Conservation (phyloP, 2,329 filamentous ascomycete species). For the Aspergillus puulaauensis region DNA sequence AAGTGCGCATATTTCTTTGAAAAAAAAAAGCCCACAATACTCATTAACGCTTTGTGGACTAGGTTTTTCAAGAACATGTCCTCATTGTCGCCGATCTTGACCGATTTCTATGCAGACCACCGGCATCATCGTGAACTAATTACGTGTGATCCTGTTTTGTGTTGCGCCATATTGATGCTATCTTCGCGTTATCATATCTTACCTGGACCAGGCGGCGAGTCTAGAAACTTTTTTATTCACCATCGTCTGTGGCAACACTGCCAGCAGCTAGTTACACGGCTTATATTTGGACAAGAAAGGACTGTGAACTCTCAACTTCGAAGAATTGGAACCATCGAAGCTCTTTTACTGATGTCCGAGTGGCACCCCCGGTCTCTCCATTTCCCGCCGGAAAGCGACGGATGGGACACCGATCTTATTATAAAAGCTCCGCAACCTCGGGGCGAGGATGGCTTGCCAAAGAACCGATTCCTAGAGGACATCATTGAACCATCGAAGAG, state of each 20-base stretch:
- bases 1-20: background rate
- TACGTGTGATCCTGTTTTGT: constrained; percentile 53
- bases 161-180: constrained; percentile 55
- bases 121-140: constrained; percentile 50
- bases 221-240: constrained; percentile 55
- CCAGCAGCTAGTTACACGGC: constrained; percentile 53
- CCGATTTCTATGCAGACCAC: constrained; percentile 51
- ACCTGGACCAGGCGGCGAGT: constrained; percentile 44
- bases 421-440: constrained; percentile 39
- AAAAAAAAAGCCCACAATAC: background rate
- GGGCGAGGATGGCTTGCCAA: constrained; percentile 28
- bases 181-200: constrained; percentile 53
- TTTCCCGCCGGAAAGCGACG: constrained; percentile 54
- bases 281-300: constrained; percentile 57
- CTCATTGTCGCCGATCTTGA: constrained; percentile 51
- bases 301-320: constrained; percentile 50
- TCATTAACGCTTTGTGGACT: background rate
- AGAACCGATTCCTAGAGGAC: constrained; percentile 52
- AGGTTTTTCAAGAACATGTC: constrained; percentile 54
- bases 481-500: constrained; percentile 55
- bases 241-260: constrained; percentile 56
- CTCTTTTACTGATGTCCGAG: constrained; percentile 54
- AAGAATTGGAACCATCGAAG: constrained; percentile 54
- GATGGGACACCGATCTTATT: constrained; percentile 56
- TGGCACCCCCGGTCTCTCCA: constrained; percentile 58